These are phyloP conservation scores for Xylaria longipes DNA, from an alignment of 495 filamentous ascomycete species.

Conservation along the genomic window DNA sequence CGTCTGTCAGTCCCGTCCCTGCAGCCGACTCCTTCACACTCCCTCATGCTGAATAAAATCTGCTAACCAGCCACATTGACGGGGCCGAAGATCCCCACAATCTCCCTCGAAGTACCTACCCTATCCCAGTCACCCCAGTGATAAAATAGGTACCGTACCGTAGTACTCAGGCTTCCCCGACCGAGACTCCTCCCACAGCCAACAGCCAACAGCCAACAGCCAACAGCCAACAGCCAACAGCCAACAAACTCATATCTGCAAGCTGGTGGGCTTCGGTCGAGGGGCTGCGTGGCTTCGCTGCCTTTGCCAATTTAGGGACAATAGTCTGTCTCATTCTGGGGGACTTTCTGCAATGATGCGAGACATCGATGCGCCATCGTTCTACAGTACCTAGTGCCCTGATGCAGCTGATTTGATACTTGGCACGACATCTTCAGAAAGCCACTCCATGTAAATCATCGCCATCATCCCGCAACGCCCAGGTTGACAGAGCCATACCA, in stretches of 20 bases:
- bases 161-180: not conserved
- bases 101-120: not conserved
- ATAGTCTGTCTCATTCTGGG: not conserved
- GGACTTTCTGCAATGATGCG: slow-evolving; percentile 17
- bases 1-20: not conserved
- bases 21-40: not conserved
- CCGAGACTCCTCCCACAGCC: not conserved
- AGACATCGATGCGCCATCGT: slow-evolving; percentile 17
- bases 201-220: not conserved
- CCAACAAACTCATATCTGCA: not conserved
- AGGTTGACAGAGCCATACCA: slow-evolving; percentile 11
- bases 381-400: too few species aligned
- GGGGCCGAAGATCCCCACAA: not conserved
- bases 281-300: slow-evolving; percentile 17
- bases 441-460: not conserved
- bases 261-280: slow-evolving; percentile 7
- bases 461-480: not conserved
- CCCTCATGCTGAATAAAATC: not conserved
- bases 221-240: not conserved
- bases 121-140: not conserved
- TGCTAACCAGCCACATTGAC: not conserved
- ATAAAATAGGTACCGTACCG: not conserved
- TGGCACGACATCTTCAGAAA: not conserved
- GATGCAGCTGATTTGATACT: not conserved
- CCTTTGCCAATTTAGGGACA: slow-evolving; percentile 4